Percentiles rank a stretch among this genome's conserved stretches.
Evolutionary conservation across 2,329 filamentous ascomycete genomes (phyloP).

Genomic region (Exophiala aquamarina): DNA sequence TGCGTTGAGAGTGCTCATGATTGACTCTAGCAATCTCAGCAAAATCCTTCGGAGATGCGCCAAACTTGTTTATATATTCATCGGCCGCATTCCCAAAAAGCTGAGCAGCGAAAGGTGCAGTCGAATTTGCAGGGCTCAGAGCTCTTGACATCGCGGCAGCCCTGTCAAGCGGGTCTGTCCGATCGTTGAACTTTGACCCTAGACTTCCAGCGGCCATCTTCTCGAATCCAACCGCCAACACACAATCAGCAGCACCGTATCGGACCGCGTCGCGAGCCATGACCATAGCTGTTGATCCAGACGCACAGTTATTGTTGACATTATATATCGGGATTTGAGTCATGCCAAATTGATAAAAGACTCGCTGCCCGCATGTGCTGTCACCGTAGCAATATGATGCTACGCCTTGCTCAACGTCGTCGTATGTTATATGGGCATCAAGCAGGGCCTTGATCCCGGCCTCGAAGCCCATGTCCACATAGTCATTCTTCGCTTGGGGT

Average conservation of each 20-base stretch:
- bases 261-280: conserved; percentile 79
- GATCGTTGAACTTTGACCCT: conserved; percentile 79
- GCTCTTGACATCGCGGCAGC: conserved; percentile 76
- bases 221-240: conserved; percentile 92
- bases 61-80: conserved; percentile 93
- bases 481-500: conserved; percentile 31
- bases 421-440: conserved; percentile 89
- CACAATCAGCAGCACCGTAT: conserved; percentile 79
- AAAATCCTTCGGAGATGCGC: conserved; percentile 81
- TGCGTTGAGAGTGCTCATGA: conserved; percentile 84
- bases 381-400: conserved; percentile 98
- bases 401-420: conserved; percentile 89
- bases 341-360: conserved; percentile 99
- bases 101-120: conserved; percentile 81
- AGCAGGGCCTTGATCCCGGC: conserved; percentile 42
- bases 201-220: conserved; percentile 93
- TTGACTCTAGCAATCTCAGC: conserved; percentile 92
- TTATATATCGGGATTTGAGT: conserved; percentile 95
- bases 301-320: conserved; percentile 92
- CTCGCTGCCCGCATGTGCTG: conserved; percentile 88
- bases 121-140: conserved; percentile 73
- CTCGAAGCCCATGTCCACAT: conserved; percentile 34
- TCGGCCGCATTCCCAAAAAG: conserved; percentile 91
- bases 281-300: conserved; percentile 82
- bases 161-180: conserved; percentile 74